Conservation (phyloP, 2,329 filamentous ascomycete genomes). For the Cladosporium velox region DNA sequence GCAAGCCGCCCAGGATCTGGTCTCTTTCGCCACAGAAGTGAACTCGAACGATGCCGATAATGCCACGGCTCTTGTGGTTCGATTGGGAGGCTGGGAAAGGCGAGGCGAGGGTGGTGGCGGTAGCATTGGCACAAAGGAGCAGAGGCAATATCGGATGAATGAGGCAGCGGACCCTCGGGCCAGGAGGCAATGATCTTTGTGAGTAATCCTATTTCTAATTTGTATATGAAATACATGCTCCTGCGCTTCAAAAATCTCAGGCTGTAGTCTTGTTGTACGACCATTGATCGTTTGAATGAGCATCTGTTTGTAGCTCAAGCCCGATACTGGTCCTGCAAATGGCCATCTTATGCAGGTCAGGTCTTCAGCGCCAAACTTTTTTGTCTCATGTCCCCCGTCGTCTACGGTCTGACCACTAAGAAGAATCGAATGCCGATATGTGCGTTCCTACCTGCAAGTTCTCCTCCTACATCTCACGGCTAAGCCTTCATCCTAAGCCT, state of each 20-base stretch:
- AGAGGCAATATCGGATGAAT: constrained; percentile 76
- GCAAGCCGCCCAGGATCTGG: constrained; percentile 75
- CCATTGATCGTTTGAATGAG: neutral
- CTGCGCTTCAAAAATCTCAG: neutral
- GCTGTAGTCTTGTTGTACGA: neutral
- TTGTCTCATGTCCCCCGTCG: no score
- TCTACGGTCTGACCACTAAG: neutral
- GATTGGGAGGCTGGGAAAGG: constrained; percentile 66
- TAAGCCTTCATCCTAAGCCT: neutral
- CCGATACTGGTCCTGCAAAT: neutral
- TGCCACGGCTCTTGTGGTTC: constrained; percentile 63
- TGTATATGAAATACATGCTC: neutral
- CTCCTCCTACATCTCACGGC: neutral
- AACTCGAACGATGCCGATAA: constrained; percentile 64
- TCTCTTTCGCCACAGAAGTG: constrained; percentile 87
- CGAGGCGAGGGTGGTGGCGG: constrained; percentile 83
- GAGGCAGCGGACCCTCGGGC: constrained; percentile 82
- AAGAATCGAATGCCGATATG: no score
- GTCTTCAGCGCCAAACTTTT: no score
- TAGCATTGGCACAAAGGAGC: constrained; percentile 87
- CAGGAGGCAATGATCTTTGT: constrained; percentile 49
- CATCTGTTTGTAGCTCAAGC: neutral
- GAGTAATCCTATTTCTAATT: neutral
- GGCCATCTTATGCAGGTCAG: neutral
- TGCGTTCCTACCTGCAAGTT: neutral